Evolutionary conservation across 2,329 filamentous ascomycete species (phyloP).

Genomic region (Microascus cirrosus): DNA sequence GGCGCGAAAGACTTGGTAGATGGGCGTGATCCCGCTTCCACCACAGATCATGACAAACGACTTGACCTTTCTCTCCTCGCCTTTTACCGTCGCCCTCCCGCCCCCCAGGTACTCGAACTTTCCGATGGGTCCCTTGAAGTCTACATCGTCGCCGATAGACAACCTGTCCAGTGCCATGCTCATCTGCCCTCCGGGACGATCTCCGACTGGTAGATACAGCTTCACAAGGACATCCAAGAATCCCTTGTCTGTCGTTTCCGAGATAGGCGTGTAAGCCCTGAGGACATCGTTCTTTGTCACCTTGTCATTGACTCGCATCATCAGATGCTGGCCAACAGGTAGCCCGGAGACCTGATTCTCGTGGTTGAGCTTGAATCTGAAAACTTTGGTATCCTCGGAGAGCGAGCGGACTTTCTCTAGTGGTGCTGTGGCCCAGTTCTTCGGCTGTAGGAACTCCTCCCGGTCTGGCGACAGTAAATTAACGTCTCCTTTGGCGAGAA

Average conservation of each 20-base stretch:
- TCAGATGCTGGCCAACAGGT: slow-evolving; percentile 76
- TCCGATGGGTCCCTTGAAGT: slow-evolving; percentile 82
- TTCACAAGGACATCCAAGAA: slow-evolving; percentile 70
- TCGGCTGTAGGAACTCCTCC: slow-evolving; percentile 55
- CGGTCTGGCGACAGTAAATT: slow-evolving; percentile 25
- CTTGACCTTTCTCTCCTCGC: slow-evolving; percentile 42
- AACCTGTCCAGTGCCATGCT: slow-evolving; percentile 58
- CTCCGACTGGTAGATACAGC: slow-evolving; percentile 51
- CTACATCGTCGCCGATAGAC: slow-evolving; percentile 51
- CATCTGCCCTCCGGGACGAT: slow-evolving; percentile 60
- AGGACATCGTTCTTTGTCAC: slow-evolving; percentile 63
- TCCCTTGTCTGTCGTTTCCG: slow-evolving; percentile 47
- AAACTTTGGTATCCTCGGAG: slow-evolving; percentile 70
- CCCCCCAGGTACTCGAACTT: slow-evolving; percentile 69
- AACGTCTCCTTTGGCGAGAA: slow-evolving; percentile 30
- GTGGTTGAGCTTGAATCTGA: slow-evolving; percentile 70
- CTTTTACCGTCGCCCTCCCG: slow-evolving; percentile 52
- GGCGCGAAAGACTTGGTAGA: slow-evolving; percentile 53
- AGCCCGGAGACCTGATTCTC: slow-evolving; percentile 60
- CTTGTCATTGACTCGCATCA: slow-evolving; percentile 69
- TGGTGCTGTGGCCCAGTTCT: slow-evolving; percentile 61
- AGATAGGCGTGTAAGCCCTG: slow-evolving; percentile 78
- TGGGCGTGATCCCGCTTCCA: slow-evolving; percentile 85
- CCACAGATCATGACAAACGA: slow-evolving; percentile 79
- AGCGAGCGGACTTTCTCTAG: slow-evolving; percentile 58